Conservation (phyloP, 2,329 filamentous ascomycete species). For the Alternaria solani region DNA sequence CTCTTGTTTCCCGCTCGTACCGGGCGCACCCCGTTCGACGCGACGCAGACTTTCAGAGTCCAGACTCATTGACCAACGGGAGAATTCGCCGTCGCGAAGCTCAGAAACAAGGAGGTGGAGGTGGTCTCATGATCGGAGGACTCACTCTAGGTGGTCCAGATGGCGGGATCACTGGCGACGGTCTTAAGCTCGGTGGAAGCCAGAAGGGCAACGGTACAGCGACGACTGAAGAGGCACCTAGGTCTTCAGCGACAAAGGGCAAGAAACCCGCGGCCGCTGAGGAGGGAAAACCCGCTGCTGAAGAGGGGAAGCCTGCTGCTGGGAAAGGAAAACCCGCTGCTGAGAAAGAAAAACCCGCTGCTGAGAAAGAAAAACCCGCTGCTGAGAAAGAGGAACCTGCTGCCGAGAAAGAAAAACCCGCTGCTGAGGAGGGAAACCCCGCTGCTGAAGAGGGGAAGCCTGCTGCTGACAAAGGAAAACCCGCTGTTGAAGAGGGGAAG, state of each 20-base stretch:
- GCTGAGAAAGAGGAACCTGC: neutral
- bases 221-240: slow-evolving; percentile 10
- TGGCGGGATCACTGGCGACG: slow-evolving; percentile 38
- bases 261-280: slow-evolving; percentile 3
- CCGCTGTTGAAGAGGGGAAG: neutral
- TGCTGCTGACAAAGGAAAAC: neutral
- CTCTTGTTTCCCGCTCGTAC: slow-evolving; percentile 24
- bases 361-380: neutral
- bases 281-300: slow-evolving; percentile 3
- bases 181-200: slow-evolving; percentile 31
- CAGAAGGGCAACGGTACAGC: slow-evolving; percentile 17
- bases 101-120: slow-evolving; percentile 21
- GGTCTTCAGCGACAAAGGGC: slow-evolving; percentile 11
- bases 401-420: neutral
- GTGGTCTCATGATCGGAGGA: slow-evolving; percentile 37
- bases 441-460: neutral
- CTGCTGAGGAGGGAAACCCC: neutral
- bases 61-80: neutral
- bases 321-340: slow-evolving; percentile 1
- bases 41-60: slow-evolving; percentile 6
- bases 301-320: slow-evolving; percentile 15
- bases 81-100: slow-evolving; percentile 9
- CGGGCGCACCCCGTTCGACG: slow-evolving; percentile 21
- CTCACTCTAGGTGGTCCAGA: slow-evolving; percentile 42
- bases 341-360: neutral